A percentile compares a stretch with the other conserved stretches of the same genome.
phyloP scores from a whole-genome alignment of 441 rosid species.

The Biscutella laevigata region DNA sequence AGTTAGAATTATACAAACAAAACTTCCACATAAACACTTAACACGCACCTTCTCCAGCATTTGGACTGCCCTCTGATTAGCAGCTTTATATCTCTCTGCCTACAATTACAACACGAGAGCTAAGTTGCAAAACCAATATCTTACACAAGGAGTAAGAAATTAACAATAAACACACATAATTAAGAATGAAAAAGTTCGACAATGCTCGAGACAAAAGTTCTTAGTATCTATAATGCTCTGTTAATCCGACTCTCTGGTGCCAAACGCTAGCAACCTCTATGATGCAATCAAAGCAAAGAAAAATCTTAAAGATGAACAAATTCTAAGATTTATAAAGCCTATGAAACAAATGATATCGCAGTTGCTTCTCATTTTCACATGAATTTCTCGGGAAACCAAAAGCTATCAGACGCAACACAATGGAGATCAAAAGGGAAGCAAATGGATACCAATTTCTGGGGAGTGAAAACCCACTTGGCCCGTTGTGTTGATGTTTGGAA shows the following conservation, averaged over 20 bases:
- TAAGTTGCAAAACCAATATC: slow-evolving; percentile 3
- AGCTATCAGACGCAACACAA: not conserved
- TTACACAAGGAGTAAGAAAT: not conserved
- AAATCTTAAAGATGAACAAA: not conserved
- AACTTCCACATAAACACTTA: not conserved
- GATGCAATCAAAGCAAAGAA: not conserved
- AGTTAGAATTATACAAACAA: not conserved
- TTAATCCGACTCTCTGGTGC: not conserved
- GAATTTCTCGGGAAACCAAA: not conserved
- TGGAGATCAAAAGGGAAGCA: not conserved
- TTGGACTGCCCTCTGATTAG: slow-evolving; percentile 73
- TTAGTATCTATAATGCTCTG: not conserved
- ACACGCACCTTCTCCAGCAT: slow-evolving; percentile 65
- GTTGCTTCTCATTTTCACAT: not conserved
- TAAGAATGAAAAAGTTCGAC: not conserved
- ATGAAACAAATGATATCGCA: not conserved
- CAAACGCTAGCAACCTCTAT: not conserved
- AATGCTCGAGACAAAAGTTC: not conserved
- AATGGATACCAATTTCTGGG: slow-evolving; percentile 57
- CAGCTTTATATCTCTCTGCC: slow-evolving; percentile 60
- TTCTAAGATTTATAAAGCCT: not conserved
- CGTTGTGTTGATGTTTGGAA: slow-evolving; percentile 83
- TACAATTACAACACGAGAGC: slow-evolving; percentile 16
- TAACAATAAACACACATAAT: not conserved
- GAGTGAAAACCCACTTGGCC: slow-evolving; percentile 84